Conservation (phyloP, 23 red algal genomes). For the Gracilaria caudata region DNA sequence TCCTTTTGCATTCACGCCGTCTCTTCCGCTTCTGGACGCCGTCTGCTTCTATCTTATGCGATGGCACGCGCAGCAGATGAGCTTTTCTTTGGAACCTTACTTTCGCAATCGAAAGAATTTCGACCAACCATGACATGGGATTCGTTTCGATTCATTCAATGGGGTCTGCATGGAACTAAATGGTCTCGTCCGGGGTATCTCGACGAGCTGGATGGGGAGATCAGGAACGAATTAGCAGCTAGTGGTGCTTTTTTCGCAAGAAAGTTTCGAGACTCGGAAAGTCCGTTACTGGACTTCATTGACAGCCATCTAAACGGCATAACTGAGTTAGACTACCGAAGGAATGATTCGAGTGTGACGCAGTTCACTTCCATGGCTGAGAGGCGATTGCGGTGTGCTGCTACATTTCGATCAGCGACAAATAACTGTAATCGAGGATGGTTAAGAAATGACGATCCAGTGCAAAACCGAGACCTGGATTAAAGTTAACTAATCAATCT, state of each 20-base stretch:
- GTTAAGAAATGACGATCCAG: neutral
- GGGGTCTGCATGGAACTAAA: conserved; percentile 50
- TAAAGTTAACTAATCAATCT: no score
- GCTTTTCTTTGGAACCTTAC: conserved; percentile 69
- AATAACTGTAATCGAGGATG: neutral
- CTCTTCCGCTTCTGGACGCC: conserved; percentile 38
- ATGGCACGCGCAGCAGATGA: conserved; percentile 60
- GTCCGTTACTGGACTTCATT: conserved; percentile 53
- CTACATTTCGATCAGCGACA: conserved; percentile 9
- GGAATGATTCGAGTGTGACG: conserved; percentile 7
- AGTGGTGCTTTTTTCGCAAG: conserved; percentile 54
- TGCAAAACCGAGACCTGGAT: neutral
- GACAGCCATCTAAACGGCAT: conserved; percentile 55
- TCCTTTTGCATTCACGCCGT: conserved; percentile 63
- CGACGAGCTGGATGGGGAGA: conserved; percentile 49
- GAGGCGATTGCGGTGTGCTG: conserved; percentile 9
- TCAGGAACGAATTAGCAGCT: conserved; percentile 4
- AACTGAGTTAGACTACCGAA: conserved; percentile 1
- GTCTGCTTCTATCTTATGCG: conserved; percentile 57
- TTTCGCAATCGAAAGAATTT: conserved; percentile 41
- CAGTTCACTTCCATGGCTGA: conserved; percentile 1
- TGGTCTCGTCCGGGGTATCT: conserved; percentile 64
- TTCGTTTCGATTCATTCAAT: conserved; percentile 63
- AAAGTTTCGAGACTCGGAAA: conserved; percentile 72
- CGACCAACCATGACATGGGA: conserved; percentile 52